Conservation (phyloP, 352 stramenopile genomes). For the Pythium phragmiticola region DNA sequence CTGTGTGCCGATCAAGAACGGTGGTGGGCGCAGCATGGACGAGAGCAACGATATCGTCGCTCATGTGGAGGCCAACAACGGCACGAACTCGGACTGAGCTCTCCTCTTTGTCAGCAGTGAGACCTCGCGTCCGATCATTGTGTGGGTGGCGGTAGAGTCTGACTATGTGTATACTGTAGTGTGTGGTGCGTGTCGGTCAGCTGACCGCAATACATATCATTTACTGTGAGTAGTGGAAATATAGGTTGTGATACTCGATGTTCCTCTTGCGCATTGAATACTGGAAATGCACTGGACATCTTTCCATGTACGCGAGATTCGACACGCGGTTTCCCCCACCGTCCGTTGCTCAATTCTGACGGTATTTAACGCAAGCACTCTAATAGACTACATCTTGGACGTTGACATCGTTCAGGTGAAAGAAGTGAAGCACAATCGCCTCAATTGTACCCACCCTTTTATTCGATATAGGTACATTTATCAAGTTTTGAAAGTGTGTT, state of each 20-base stretch:
- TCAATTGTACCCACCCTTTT: not conserved
- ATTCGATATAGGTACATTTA: constrained; percentile 13
- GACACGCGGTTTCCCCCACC: no score
- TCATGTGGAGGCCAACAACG: constrained; percentile 8
- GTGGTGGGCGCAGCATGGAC: constrained; percentile 14
- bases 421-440: no score
- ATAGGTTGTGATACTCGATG: no score
- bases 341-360: no score
- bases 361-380: no score
- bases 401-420: no score
- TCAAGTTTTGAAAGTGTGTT: not conserved
- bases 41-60: constrained; percentile 21
- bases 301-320: no score
- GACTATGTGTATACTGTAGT: not conserved
- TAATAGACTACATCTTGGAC: no score
- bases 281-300: no score
- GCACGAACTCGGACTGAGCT: not conserved
- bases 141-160: not conserved
- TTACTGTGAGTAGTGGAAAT: no score
- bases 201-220: no score
- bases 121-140: not conserved
- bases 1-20: constrained; percentile 29
- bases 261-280: no score
- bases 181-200: not conserved
- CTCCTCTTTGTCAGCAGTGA: not conserved